Percentiles rank a stretch among this genome's conserved stretches.
These are phyloP conservation scores for Tolypocladium capitatum DNA, from an alignment of 2,329 filamentous ascomycete species.

Conservation along the genomic window DNA sequence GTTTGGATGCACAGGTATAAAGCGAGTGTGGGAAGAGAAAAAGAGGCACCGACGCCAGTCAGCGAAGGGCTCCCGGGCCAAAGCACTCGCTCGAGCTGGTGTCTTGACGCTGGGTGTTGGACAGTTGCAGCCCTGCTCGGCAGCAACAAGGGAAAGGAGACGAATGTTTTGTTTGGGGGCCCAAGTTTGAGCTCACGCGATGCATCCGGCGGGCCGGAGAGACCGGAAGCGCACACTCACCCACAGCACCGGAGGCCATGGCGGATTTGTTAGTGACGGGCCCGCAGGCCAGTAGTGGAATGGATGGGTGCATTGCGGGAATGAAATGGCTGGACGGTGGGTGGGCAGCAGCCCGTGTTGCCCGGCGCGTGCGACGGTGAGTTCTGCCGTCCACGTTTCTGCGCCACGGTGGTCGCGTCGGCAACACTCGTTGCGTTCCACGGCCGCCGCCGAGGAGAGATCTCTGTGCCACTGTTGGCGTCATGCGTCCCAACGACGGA, in stretches of 20 bases:
- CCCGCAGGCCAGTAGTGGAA: no score
- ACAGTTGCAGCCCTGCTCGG: neutral
- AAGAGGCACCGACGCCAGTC: neutral
- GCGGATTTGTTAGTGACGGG: no score
- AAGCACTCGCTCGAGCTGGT: neutral
- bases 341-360: neutral
- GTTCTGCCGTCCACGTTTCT: neutral
- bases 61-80: neutral
- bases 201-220: neutral
- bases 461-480: neutral
- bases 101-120: neutral
- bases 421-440: neutral
- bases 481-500: neutral
- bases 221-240: neutral
- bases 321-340: neutral
- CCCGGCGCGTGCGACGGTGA: neutral
- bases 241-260: no score
- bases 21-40: constrained; percentile 1
- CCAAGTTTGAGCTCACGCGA: neutral
- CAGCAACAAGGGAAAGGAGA: constrained; percentile 3
- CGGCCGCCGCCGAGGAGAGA: neutral
- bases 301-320: constrained; percentile 1
- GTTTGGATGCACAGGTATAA: neutral
- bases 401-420: neutral
- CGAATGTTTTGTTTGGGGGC: constrained; percentile 5